These are phyloP conservation scores for Thecamonas trahens DNA, from an alignment of 78 protist species.

Conservation along the genomic window DNA sequence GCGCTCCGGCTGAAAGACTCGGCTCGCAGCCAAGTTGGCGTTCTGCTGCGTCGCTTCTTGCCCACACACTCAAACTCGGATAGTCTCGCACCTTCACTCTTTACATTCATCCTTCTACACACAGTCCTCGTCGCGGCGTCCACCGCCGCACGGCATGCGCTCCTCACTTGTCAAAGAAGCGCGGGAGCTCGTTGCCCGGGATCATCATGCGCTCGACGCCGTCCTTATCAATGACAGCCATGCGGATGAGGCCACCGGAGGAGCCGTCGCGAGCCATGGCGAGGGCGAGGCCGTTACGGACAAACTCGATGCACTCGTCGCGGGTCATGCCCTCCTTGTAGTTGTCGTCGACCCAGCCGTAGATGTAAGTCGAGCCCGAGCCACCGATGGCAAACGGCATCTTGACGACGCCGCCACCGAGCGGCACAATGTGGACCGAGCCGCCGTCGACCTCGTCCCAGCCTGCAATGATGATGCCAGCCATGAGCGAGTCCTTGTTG, in stretches of 20 bases:
- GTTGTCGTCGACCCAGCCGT: slow-evolving; percentile 87
- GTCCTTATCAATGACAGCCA: slow-evolving; percentile 53
- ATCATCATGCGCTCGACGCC: slow-evolving; percentile 64
- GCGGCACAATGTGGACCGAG: slow-evolving; percentile 83
- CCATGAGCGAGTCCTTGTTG: slow-evolving; percentile 80
- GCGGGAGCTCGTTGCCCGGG: slow-evolving; percentile 55
- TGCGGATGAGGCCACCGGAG: slow-evolving; percentile 95
- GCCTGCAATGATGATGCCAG: slow-evolving; percentile 96
- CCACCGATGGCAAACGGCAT: slow-evolving; percentile 90
- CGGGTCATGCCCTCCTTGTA: slow-evolving; percentile 78
- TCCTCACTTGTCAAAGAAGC: slow-evolving; percentile 6
- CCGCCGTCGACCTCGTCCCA: slow-evolving; percentile 85
- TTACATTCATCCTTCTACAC: too few relatives aligned
- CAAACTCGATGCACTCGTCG: slow-evolving; percentile 83
- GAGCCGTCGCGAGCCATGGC: slow-evolving; percentile 96
- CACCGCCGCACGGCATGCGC: not conserved
- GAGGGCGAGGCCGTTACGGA: slow-evolving; percentile 68
- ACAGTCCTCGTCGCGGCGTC: too few relatives aligned
- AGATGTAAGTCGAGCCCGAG: slow-evolving; percentile 90
- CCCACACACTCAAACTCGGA: too few relatives aligned
- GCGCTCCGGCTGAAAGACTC: too few relatives aligned
- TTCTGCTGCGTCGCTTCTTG: too few relatives aligned
- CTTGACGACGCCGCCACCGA: slow-evolving; percentile 84
- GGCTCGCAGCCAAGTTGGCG: too few relatives aligned
- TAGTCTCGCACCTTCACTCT: too few relatives aligned